A percentile compares a stretch with the other conserved stretches of the same genome.
Conservation (phyloP, 495 filamentous ascomycete species). For the Aspergillus funiculosus region DNA sequence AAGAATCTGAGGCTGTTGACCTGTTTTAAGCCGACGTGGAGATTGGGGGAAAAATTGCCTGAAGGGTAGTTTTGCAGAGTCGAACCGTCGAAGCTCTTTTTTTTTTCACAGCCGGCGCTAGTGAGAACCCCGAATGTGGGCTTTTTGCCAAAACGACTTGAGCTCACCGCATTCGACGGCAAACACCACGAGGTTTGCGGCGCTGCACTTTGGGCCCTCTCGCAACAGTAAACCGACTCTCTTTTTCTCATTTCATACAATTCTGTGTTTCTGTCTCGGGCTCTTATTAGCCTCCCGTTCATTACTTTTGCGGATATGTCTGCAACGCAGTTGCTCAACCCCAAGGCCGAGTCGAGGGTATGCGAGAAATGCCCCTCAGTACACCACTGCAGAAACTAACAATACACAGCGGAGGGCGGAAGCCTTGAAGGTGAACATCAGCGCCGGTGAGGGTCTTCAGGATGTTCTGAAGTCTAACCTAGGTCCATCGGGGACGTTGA, state of each 20-base stretch:
- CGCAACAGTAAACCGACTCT: conserved; percentile 49
- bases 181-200: conserved; percentile 26
- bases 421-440: conserved; percentile 94
- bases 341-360: conserved; percentile 95
- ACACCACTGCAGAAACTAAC: conserved; percentile 38
- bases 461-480: conserved; percentile 97
- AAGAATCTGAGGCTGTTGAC: conserved; percentile 16
- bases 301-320: conserved; percentile 38
- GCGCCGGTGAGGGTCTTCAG: conserved; percentile 86
- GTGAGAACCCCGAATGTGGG: conserved; percentile 43
- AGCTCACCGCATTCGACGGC: conserved; percentile 37
- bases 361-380: conserved; percentile 31
- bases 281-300: conserved; percentile 21
- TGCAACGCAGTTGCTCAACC: conserved; percentile 94
- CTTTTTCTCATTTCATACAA: conserved; percentile 19
- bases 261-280: conserved; percentile 7
- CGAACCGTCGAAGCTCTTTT: conserved; percentile 42
- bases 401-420: conserved; percentile 77
- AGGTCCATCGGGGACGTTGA: conserved; percentile 88
- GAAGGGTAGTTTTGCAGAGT: conserved; percentile 31
- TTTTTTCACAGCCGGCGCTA: conserved; percentile 44
- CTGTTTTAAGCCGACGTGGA: conserved; percentile 29
- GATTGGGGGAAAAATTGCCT: conserved; percentile 31
- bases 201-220: conserved; percentile 28
- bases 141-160: conserved; percentile 39